These are phyloP conservation scores for Rosa persica DNA, from an alignment of 306 rosid species.

Conservation along the genomic window DNA sequence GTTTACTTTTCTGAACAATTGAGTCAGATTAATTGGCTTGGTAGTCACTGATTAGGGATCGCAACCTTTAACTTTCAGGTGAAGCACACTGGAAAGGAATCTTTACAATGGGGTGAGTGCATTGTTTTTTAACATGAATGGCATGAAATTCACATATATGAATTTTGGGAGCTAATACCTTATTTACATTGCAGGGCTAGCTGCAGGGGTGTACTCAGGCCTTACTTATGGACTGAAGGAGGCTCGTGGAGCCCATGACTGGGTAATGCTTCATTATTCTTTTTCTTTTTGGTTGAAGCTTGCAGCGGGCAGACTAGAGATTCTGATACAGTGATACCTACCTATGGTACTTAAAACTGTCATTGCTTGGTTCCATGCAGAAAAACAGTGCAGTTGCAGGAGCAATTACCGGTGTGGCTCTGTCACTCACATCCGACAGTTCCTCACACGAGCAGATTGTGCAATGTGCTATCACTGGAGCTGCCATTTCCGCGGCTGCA, in stretches of 20 bases:
- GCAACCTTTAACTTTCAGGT: slow-evolving; percentile 43
- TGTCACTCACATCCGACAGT: slow-evolving; percentile 61
- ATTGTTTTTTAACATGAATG: neutral
- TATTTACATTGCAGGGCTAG: slow-evolving; percentile 48
- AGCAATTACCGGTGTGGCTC: slow-evolving; percentile 74
- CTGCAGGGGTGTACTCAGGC: slow-evolving; percentile 85
- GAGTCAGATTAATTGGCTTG: neutral
- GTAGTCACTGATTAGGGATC: neutral
- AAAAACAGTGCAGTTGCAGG: slow-evolving; percentile 91
- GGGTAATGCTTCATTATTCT: slow-evolving; percentile 46
- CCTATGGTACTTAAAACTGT: neutral
- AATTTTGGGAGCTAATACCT: neutral
- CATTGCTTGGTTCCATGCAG: slow-evolving; percentile 44
- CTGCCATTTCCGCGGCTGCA: slow-evolving; percentile 82
- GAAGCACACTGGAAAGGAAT: slow-evolving; percentile 75
- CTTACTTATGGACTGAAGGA: slow-evolving; percentile 82
- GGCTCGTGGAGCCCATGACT: slow-evolving; percentile 85
- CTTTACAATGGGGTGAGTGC: slow-evolving; percentile 78
- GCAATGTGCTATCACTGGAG: slow-evolving; percentile 86
- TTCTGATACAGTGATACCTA: neutral
- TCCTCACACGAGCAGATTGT: slow-evolving; percentile 76
- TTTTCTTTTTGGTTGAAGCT: neutral
- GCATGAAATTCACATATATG: neutral
- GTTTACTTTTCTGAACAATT: neutral
- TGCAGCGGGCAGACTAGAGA: neutral